Evolutionary conservation across 176 grass and related monocot genomes (phyloP), one percentile per base, ranked within the genome.

Genomic region (Carex littledalei): DNA sequence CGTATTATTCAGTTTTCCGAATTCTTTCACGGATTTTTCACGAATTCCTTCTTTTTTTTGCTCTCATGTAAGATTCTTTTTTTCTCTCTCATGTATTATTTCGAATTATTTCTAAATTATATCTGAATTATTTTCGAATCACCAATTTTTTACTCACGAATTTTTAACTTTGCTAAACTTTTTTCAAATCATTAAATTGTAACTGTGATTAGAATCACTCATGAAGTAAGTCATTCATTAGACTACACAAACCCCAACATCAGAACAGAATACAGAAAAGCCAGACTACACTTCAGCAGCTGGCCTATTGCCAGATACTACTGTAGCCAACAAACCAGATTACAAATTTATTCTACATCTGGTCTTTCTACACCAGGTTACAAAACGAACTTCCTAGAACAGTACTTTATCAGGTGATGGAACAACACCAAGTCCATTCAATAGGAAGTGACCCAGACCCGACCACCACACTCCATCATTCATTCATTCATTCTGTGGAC

Each of bases 401-500:
- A 29, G 39, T 8, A 56, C 15, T 9, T 35, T 17, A 5, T 14
- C 3, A 9, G 34, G 34, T 65, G 34, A 12, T 14, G 0, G 32
- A 63, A 82, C 52, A 63, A 82, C 52, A 78, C 79, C 59, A 64
- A 6, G 79, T 63, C 58, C 60, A 65, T 65, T 14, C n/a, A 7
- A 65, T 10, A 82, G 39, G n/a, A 47, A 32, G 1, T 15, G 10
- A 47, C 17, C 17, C 55, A 45, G n/a, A 43, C 55, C 39, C 49
- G 52, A 57, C 22, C 52, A 57, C 52, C 17, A 21, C 70, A 73
- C 70, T 50, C 13, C 43, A 50, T 50, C 20, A 49, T 63, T 82
- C 81, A 69, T 68, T 83, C 80, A 67, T 83, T 67, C 81, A 67
- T 69, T 83, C 62, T 83, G 81, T 83, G 81, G 81, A 83, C 63